Evolutionary conservation across 1,139 yeast genomes (phyloP), one percentile per base, ranked within the genome.

Genomic region (Saccharomyces hybrid): DNA sequence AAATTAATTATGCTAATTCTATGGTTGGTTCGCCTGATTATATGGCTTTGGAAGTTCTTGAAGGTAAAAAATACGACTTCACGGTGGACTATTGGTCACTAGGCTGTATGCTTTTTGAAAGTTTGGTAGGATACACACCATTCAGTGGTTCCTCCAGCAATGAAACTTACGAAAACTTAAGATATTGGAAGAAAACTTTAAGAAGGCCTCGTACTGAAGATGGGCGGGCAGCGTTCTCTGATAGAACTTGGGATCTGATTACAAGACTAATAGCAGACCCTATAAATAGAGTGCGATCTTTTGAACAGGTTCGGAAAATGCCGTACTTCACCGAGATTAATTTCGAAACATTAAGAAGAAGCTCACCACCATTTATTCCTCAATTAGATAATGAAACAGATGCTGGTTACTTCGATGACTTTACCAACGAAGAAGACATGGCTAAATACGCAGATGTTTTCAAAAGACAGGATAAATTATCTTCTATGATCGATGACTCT

Each of bases 1-100:
- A 85, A 59, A 73, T 83, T 49, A 88, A 87, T 63, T 84, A 86
- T 64, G 99, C 99, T 24, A 88, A 89, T 65, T 89, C 97, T 1
- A 90, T 93, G 61, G 99, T 95, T 11, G 99, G 99, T 0, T 88
- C 96, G 5, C 99, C 99, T 1, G 99, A 95, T 70, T 95, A 95
- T 70, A 95, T 95, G 99, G 99, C 99, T 0, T 78, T 95, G 54
- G 99, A 95, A 71, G 98, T 95, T 7, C 81, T 95, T 58, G 95
- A 89, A 71, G 99, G 99, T 6, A 86, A 86, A 65, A 84, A 86
- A 58, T 95, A 95, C 70, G 96, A 95, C 69, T 91, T 86, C 69
- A 91, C 99, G 21, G 95, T 95, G 58, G 99, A 95, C 75, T 95
- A 95, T 72, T 95, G 99, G 99, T 91, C 98, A 0, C 78, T 95